Conservation (phyloP, 2,329 filamentous ascomycete species). For the Coniella vitis region DNA sequence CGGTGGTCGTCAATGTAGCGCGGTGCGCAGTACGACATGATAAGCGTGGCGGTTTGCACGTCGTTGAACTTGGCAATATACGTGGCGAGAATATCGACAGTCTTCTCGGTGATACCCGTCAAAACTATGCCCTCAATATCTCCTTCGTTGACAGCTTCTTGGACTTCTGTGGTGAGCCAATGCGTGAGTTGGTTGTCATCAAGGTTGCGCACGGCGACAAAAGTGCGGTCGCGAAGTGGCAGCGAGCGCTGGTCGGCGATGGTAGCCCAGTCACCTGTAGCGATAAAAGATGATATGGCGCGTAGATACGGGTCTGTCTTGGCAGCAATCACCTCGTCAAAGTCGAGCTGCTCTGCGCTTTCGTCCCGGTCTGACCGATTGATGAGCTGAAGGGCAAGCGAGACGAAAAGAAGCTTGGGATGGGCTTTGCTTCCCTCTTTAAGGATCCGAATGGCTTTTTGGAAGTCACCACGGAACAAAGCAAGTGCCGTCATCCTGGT, state of each 20-base stretch:
- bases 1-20: slow-evolving; percentile 72
- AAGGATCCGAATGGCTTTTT: slow-evolving; percentile 62
- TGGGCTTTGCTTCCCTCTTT: slow-evolving; percentile 58
- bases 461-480: slow-evolving; percentile 64
- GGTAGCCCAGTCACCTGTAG: slow-evolving; percentile 67
- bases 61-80: slow-evolving; percentile 72
- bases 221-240: slow-evolving; percentile 66
- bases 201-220: slow-evolving; percentile 63
- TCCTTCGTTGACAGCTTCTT: slow-evolving; percentile 54
- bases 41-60: slow-evolving; percentile 70
- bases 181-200: slow-evolving; percentile 53
- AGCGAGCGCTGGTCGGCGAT: slow-evolving; percentile 69
- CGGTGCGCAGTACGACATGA: slow-evolving; percentile 67
- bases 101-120: slow-evolving; percentile 65
- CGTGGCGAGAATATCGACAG: slow-evolving; percentile 68
- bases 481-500: slow-evolving; percentile 73
- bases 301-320: slow-evolving; percentile 73
- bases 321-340: slow-evolving; percentile 52
- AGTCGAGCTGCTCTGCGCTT: slow-evolving; percentile 46
- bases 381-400: slow-evolving; percentile 58
- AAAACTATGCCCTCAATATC: slow-evolving; percentile 73
- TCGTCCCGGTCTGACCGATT: slow-evolving; percentile 39
- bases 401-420: slow-evolving; percentile 61
- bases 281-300: slow-evolving; percentile 71
- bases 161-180: slow-evolving; percentile 63